Evolutionary conservation across 1,284 basidiomycete genomes (phyloP).

Genomic region (Irpex lacteus): DNA sequence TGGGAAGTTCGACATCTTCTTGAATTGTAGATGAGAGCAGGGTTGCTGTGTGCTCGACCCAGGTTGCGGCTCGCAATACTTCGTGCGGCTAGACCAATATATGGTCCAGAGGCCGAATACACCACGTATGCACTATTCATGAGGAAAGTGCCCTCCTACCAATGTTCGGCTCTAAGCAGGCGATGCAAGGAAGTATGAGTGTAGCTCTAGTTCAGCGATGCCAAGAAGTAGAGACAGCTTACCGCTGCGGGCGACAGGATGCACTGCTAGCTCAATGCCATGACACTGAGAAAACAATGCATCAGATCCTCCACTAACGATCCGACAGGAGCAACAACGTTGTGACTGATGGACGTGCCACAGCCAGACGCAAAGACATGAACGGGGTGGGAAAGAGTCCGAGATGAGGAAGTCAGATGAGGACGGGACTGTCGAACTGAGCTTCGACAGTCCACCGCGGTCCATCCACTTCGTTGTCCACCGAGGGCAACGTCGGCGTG

Average conservation of each 20-base stretch:
- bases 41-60: no score
- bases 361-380: background rate
- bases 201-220: background rate
- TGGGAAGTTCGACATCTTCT: background rate
- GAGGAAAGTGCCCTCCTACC: background rate
- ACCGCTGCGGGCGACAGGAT: slow-evolving; percentile 5
- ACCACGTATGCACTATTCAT: background rate
- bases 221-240: background rate
- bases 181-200: background rate
- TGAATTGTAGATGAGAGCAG: background rate
- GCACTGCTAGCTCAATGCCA: background rate
- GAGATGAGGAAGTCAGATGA: slow-evolving; percentile 5
- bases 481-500: background rate
- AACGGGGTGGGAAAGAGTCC: slow-evolving; percentile 8
- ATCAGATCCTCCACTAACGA: slow-evolving; percentile 5
- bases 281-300: background rate
- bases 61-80: background rate
- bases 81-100: background rate
- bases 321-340: background rate
- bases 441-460: slow-evolving; percentile 2
- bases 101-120: background rate
- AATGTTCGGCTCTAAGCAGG: background rate
- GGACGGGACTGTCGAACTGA: background rate
- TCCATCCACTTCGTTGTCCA: background rate
- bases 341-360: slow-evolving; percentile 6